phyloP scores from a whole-genome alignment of 2,329 filamentous ascomycete genomes.

The Claviceps fusiformis region DNA sequence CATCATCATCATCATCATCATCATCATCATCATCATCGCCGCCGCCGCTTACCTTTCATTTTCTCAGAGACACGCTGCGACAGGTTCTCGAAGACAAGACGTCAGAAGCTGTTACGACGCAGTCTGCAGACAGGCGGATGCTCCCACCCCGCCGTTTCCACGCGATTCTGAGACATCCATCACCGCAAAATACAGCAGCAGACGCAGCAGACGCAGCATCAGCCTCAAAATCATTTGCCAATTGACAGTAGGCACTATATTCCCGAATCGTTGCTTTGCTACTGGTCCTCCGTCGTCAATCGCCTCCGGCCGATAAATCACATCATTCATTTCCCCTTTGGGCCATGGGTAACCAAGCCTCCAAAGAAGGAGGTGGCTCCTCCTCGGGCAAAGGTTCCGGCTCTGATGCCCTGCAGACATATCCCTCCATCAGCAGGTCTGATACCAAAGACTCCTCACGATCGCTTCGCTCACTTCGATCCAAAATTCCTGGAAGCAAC shows the following conservation, averaged over 20 bases:
- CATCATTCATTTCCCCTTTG: background rate
- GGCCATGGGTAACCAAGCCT: constrained; percentile 64
- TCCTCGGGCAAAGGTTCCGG: constrained; percentile 35
- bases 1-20: too few relatives aligned
- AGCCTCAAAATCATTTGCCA: background rate
- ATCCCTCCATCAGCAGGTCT: constrained; percentile 81
- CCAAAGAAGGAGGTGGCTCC: constrained; percentile 40
- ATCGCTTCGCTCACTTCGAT: constrained; percentile 72
- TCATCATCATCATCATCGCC: too few relatives aligned
- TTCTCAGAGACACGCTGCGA: background rate
- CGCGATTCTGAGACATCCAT: constrained; percentile 16
- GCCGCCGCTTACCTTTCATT: background rate
- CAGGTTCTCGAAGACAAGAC: background rate
- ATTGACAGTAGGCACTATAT: background rate
- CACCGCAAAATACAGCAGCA: constrained; percentile 2
- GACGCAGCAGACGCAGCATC: background rate
- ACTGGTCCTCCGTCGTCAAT: constrained; percentile 2
- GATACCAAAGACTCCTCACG: constrained; percentile 88
- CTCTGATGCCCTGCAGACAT: constrained; percentile 53
- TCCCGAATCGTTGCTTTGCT: constrained; percentile 7
- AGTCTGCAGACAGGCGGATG: background rate
- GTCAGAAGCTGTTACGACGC: background rate
- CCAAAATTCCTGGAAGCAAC: constrained; percentile 70
- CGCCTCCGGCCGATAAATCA: constrained; percentile 1
- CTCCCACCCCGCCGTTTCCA: constrained; percentile 12